Evolutionary conservation across 2,329 filamentous ascomycete species (phyloP), one percentile per base, ranked within the genome.

Genomic region (Anthostomella pinea): DNA sequence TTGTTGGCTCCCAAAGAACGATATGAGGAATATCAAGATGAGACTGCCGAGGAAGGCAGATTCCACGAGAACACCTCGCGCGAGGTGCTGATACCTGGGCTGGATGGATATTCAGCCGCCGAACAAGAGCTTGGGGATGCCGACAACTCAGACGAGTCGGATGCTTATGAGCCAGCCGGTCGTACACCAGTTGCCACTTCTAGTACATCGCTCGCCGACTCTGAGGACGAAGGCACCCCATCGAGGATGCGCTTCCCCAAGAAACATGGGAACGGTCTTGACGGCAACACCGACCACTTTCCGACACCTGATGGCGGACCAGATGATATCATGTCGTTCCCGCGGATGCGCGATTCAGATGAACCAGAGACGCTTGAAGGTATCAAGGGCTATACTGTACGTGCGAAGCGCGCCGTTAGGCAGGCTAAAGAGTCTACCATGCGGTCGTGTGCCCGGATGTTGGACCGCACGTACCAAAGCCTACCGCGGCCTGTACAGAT

Each of bases 1-100:
- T 72, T 98, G 13, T 72, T 98, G n/a, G 90, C 90, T 13, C 88
- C 91, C 13, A 85, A 87, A 49, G 80, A 83, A 31, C 77, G 77
- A 45, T 87, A 87, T 54, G 69, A 75, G 9, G 79, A 85, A 35
- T 82, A 85, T 40, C 71, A 77, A 32, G 54, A 72, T 21, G 67
- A 77, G 39, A 61, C 68, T 10, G 56, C 66, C 13, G 77, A 79
- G 51, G 73, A 76, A 65, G 77, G 83, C 11, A 70, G 79, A 41
- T 82, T 81, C 54, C 68, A 65, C 35, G 75, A 77, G 31, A 64
- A 73, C 14, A 60, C 54, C 4, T 49, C 63, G 5, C 58, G 62
- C 30, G 67, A 69, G 8, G 65, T 56, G 28, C 68, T 73, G 34
- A 72, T 77, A 35, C 58, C 63, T 17, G 66, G 64, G 9, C 50